Conservation (phyloP, 257 asterid species). For the Solanum virginianum region DNA sequence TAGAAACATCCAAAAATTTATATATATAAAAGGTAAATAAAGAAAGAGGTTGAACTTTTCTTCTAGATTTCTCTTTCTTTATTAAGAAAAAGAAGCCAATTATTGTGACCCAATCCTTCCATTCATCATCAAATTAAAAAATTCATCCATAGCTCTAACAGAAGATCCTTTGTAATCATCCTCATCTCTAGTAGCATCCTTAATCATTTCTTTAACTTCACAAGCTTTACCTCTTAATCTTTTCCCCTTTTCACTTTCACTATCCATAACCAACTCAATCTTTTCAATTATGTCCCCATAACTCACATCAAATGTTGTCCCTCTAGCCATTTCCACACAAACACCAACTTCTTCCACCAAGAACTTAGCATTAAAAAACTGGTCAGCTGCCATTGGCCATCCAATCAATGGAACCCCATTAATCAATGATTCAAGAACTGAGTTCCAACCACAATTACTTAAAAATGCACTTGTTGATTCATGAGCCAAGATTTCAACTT, state of each 20-base stretch:
- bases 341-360: slow-evolving; percentile 41
- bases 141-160: slow-evolving; percentile 37
- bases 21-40: background rate
- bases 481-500: slow-evolving; percentile 35
- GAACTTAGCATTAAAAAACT: slow-evolving; percentile 38
- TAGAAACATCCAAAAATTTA: background rate
- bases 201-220: slow-evolving; percentile 20
- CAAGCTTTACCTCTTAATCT: slow-evolving; percentile 25
- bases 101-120: background rate
- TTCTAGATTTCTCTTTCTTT: background rate
- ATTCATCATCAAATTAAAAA: slow-evolving; percentile 15
- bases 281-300: slow-evolving; percentile 26
- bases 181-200: slow-evolving; percentile 23
- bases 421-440: slow-evolving; percentile 39
- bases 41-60: background rate
- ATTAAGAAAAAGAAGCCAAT: background rate
- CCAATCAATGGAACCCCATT: slow-evolving; percentile 40
- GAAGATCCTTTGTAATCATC: slow-evolving; percentile 33
- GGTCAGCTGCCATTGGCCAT: slow-evolving; percentile 66
- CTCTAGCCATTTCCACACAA: slow-evolving; percentile 54
- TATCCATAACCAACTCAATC: slow-evolving; percentile 47
- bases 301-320: slow-evolving; percentile 36
- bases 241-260: slow-evolving; percentile 12
- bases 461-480: slow-evolving; percentile 29
- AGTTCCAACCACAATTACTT: slow-evolving; percentile 65